phyloP scores from a whole-genome alignment of 1,284 basidiomycete genomes.

The Ganoderma multipileum region DNA sequence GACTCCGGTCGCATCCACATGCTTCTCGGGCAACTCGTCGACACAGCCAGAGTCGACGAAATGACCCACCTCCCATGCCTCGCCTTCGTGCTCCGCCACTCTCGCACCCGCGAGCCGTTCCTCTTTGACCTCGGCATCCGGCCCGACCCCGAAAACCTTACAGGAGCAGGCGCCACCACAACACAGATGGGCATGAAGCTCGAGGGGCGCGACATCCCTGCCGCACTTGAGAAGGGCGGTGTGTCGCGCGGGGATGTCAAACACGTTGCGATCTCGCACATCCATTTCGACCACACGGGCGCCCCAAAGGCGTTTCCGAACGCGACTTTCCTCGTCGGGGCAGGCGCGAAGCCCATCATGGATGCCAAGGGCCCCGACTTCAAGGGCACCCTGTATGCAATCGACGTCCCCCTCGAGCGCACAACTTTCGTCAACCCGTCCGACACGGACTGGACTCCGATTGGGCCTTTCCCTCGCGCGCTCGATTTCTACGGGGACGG shows the following conservation, averaged over 20 bases:
- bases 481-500: slow-evolving; percentile 44
- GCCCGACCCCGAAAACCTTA: slow-evolving; percentile 42
- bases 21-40: slow-evolving; percentile 45
- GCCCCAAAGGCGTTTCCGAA: slow-evolving; percentile 52
- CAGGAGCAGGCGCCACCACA: slow-evolving; percentile 8
- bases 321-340: slow-evolving; percentile 52
- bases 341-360: slow-evolving; percentile 34
- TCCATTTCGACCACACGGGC: slow-evolving; percentile 56
- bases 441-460: slow-evolving; percentile 18
- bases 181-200: slow-evolving; percentile 27
- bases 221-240: slow-evolving; percentile 55
- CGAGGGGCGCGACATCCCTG: slow-evolving; percentile 49
- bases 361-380: slow-evolving; percentile 38
- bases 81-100: slow-evolving; percentile 56
- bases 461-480: slow-evolving; percentile 40
- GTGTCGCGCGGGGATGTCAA: slow-evolving; percentile 48
- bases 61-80: slow-evolving; percentile 45
- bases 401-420: slow-evolving; percentile 26
- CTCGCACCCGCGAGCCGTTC: slow-evolving; percentile 43
- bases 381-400: slow-evolving; percentile 17
- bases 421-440: slow-evolving; percentile 18
- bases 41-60: slow-evolving; percentile 39
- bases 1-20: slow-evolving; percentile 52
- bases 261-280: slow-evolving; percentile 57
- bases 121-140: slow-evolving; percentile 62